Conservation (phyloP, 352 stramenopile species). For the Phytophthora chlamydospora region DNA sequence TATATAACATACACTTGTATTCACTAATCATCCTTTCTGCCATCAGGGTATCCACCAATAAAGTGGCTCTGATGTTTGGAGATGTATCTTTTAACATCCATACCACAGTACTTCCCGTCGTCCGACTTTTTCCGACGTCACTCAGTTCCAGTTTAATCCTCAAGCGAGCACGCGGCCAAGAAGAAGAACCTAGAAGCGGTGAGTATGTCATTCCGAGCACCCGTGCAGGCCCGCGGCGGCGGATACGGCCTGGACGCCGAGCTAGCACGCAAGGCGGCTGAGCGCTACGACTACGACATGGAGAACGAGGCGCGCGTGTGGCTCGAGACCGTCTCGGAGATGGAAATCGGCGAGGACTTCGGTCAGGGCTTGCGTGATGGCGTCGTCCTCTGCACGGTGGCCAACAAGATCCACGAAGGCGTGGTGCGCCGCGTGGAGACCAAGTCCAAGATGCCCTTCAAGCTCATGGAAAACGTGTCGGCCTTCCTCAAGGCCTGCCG, state of each 20-base stretch:
- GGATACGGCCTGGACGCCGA: slow-evolving; percentile 92
- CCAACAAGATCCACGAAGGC: slow-evolving; percentile 80
- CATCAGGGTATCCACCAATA: no score
- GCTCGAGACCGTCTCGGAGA: slow-evolving; percentile 83
- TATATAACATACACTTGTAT: no score
- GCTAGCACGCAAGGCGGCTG: slow-evolving; percentile 81
- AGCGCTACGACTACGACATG: slow-evolving; percentile 90
- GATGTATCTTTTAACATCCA: no score
- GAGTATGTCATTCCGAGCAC: slow-evolving; percentile 41
- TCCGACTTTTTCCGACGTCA: slow-evolving; percentile 20
- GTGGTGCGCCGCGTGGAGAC: slow-evolving; percentile 76
- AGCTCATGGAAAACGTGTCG: slow-evolving; percentile 93
- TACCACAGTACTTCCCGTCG: background rate
- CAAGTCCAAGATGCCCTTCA: slow-evolving; percentile 92
- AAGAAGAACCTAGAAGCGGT: background rate
- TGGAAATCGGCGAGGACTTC: slow-evolving; percentile 84
- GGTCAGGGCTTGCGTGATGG: slow-evolving; percentile 79
- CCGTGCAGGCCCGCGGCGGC: slow-evolving; percentile 70
- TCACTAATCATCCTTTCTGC: no score
- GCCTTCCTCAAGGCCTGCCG: slow-evolving; percentile 85
- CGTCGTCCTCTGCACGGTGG: slow-evolving; percentile 82
- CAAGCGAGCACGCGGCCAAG: background rate
- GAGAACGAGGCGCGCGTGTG: slow-evolving; percentile 86
- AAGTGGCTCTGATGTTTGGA: no score
- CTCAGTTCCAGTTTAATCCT: slow-evolving; percentile 33